Percentiles rank a stretch among this genome's conserved stretches.
phyloP scores from a whole-genome alignment of 257 asterid genomes.

The Forsythia viridissima region DNA sequence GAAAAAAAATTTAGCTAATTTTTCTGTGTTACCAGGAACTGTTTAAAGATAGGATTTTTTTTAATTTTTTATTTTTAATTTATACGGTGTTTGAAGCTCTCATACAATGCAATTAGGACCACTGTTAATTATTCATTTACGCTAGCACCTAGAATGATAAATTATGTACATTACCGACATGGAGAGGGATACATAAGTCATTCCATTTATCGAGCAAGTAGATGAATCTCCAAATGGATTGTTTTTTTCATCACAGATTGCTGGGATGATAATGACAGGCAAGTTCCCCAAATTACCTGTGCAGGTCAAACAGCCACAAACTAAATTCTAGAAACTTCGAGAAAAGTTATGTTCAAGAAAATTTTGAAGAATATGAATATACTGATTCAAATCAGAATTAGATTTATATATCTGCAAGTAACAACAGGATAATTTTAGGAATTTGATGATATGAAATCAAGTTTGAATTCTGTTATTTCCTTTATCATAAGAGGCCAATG shows the following conservation, averaged over 20 bases:
- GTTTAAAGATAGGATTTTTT: not conserved
- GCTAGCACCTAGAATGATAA: not conserved
- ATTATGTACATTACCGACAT: slow-evolving; percentile 33
- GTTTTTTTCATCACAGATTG: slow-evolving; percentile 39
- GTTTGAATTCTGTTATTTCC: not conserved
- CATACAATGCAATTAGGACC: not conserved
- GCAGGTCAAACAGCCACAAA: not conserved
- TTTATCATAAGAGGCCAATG: not conserved
- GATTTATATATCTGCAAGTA: not conserved
- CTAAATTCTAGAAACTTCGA: not conserved
- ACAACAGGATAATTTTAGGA: not conserved
- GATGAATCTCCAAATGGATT: slow-evolving; percentile 48
- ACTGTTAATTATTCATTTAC: not conserved
- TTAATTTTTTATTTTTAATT: too few species aligned
- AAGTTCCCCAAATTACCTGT: slow-evolving; percentile 46
- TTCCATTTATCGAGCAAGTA: slow-evolving; percentile 35
- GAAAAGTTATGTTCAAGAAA: not conserved
- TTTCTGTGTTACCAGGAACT: not conserved
- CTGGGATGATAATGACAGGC: slow-evolving; percentile 47
- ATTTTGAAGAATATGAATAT: too few species aligned
- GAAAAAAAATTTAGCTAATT: not conserved
- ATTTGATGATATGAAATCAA: not conserved
- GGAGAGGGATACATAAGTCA: slow-evolving; percentile 47
- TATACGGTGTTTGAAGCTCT: not conserved
- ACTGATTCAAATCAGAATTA: not conserved